Base-by-base conservation (phyloP, 192 early-diverging fungal species). In the Coemansia sp. region DNA sequence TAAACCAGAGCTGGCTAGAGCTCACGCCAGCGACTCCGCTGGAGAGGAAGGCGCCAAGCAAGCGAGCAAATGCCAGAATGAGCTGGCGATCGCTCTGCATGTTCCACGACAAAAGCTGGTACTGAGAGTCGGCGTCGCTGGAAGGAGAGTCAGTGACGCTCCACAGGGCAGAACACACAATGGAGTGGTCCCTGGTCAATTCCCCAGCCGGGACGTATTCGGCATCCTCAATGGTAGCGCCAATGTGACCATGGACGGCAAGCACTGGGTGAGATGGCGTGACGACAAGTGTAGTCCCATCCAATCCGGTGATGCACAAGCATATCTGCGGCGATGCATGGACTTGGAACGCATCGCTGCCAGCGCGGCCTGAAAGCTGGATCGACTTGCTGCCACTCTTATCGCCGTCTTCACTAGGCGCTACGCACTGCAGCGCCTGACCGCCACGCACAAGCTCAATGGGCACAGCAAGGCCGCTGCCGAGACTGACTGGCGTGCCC, bases 211-310 rank as follows among this genome's bases (percentile, higher is more conserved):
- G 52, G 18, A 85, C 57, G 43, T 79, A 85, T 29, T 58, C 39
- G 22, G 79, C 73, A 11, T 79, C 68, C 20, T 70, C 68, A 22
- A 80, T 52, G 15, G 64, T 36, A 8, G 64, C 65, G 29, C 69
- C 67, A 12, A 46, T 24, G 9, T 47, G 41, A 24, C 64, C 57
- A 43, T 44, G 62, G 33, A 79, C 49, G 4, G 76, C 76, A 33
- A 85, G 71, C 34, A 85, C 84, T 34, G 84, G 84, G 40, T 85
- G 84, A 16, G 76, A 72, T 20, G 76, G 68, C 34, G 84, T 85
- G n/a, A 81, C 64, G 29, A 66, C 73, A 57, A 85, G 63, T 29
- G 31, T 43, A 1, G 76, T 75, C 11, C 84, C 84, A 33, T 85
- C 84, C 11, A 72, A 27, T 16, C 76, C 73, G 10, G 22, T 41